Percentiles rank a stretch among this genome's conserved stretches.
Conservation (phyloP, 2,329 filamentous ascomycete species). For the Teratosphaeria viscida region DNA sequence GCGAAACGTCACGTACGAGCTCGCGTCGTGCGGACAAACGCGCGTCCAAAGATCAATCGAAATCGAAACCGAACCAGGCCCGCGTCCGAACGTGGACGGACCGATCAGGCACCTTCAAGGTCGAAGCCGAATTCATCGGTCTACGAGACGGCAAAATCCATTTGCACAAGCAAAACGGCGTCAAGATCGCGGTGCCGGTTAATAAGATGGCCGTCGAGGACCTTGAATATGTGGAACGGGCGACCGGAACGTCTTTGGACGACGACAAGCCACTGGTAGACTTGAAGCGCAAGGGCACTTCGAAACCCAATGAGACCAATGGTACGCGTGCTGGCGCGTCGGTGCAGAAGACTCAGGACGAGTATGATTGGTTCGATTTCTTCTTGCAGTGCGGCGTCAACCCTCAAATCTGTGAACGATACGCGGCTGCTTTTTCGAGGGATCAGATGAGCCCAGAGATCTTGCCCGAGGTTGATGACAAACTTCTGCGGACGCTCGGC, state of each 20-base stretch:
- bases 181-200: slow-evolving; percentile 94
- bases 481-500: slow-evolving; percentile 75
- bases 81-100: slow-evolving; percentile 93
- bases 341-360: slow-evolving; percentile 52
- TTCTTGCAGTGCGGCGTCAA: slow-evolving; percentile 88
- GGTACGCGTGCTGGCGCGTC: slow-evolving; percentile 47
- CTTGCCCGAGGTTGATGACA: slow-evolving; percentile 76
- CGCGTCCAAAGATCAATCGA: slow-evolving; percentile 37
- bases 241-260: slow-evolving; percentile 75
- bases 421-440: slow-evolving; percentile 75
- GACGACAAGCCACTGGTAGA: slow-evolving; percentile 90
- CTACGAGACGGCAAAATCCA: slow-evolving; percentile 95
- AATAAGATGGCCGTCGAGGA: slow-evolving; percentile 93
- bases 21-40: background rate
- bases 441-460: slow-evolving; percentile 96
- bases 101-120: slow-evolving; percentile 88
- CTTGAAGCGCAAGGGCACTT: slow-evolving; percentile 48
- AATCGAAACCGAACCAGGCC: slow-evolving; percentile 69
- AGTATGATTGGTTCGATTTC: slow-evolving; percentile 99
- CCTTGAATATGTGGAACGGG: slow-evolving; percentile 83
- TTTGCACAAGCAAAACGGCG: slow-evolving; percentile 92
- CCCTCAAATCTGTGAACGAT: slow-evolving; percentile 86
- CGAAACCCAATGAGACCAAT: slow-evolving; percentile 37
- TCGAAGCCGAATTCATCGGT: slow-evolving; percentile 92
- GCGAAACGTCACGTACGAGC: slow-evolving; percentile 10